phyloP scores from a whole-genome alignment of 208 protist genomes.

The Trypanosoma avium region DNA sequence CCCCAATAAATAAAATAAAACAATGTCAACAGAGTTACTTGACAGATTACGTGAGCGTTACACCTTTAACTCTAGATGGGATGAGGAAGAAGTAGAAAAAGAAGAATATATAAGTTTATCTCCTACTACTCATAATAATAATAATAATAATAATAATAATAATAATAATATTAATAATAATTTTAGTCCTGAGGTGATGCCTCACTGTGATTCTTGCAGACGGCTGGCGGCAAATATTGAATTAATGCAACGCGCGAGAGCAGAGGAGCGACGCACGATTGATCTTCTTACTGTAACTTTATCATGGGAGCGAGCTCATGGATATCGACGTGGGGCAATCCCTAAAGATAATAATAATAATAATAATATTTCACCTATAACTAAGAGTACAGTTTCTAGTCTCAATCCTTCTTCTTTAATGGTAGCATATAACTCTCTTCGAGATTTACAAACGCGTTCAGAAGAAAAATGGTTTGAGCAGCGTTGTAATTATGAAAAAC shows the following conservation, averaged over 20 bases:
- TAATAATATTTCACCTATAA: background rate
- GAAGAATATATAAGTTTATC: no score
- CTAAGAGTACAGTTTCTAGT: no score
- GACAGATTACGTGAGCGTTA: constrained; percentile 1
- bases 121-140: no score
- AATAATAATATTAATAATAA: no score
- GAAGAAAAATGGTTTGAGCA: constrained; percentile 4
- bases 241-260: background rate
- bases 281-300: constrained; percentile 13
- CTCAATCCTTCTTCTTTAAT: background rate
- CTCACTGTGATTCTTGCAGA: no score
- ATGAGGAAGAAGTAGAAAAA: no score
- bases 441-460: background rate
- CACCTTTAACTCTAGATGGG: no score
- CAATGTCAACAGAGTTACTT: no score
- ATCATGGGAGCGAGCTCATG: constrained; percentile 7
- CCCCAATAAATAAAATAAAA: no score
- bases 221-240: background rate
- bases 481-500: background rate
- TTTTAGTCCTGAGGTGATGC: no score
- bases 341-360: background rate
- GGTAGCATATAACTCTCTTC: background rate
- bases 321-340: background rate
- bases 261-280: background rate
- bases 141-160: no score